phyloP scores from a whole-genome alignment of 371 early-diverging fungal genomes.

The Saksenaea vasiformis region DNA sequence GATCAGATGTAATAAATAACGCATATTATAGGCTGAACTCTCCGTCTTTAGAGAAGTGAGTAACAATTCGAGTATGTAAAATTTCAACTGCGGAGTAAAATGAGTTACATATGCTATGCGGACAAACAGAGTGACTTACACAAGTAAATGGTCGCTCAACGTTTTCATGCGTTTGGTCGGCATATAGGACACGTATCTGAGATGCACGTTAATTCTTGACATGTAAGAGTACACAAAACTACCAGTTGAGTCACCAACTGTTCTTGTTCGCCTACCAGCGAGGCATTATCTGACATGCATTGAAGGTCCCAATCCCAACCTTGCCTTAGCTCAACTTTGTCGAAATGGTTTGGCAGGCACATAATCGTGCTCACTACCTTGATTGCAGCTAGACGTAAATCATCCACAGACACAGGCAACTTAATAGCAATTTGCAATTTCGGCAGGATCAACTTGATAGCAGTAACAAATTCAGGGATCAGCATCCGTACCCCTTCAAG shows the following conservation, averaged over 20 bases:
- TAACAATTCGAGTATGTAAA: constrained; percentile 69
- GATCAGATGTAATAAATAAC: constrained; percentile 69
- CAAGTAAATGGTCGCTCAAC: constrained; percentile 43
- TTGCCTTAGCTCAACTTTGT: constrained; percentile 55
- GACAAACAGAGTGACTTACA: constrained; percentile 19
- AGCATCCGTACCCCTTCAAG: constrained; percentile 73
- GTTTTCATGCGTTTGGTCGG: constrained; percentile 36
- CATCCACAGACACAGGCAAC: constrained; percentile 57
- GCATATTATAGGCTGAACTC: constrained; percentile 65
- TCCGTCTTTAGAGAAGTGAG: constrained; percentile 70
- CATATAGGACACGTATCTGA: constrained; percentile 62
- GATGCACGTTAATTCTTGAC: background rate
- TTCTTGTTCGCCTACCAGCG: constrained; percentile 53
- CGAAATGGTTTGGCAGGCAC: constrained; percentile 76
- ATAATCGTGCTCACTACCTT: constrained; percentile 67
- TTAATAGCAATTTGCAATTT: constrained; percentile 43
- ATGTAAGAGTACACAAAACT: constrained; percentile 6
- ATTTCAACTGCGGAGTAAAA: constrained; percentile 56
- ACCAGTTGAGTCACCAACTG: constrained; percentile 59
- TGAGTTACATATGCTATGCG: background rate
- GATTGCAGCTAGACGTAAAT: constrained; percentile 67
- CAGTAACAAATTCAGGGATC: constrained; percentile 73
- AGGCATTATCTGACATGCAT: constrained; percentile 39
- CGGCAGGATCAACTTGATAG: constrained; percentile 69
- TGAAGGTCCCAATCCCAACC: constrained; percentile 58